A percentile compares a stretch with the other conserved stretches of the same genome.
Conservation (phyloP, 2,329 filamentous ascomycete species). For the Apiospora kogelbergensis region DNA sequence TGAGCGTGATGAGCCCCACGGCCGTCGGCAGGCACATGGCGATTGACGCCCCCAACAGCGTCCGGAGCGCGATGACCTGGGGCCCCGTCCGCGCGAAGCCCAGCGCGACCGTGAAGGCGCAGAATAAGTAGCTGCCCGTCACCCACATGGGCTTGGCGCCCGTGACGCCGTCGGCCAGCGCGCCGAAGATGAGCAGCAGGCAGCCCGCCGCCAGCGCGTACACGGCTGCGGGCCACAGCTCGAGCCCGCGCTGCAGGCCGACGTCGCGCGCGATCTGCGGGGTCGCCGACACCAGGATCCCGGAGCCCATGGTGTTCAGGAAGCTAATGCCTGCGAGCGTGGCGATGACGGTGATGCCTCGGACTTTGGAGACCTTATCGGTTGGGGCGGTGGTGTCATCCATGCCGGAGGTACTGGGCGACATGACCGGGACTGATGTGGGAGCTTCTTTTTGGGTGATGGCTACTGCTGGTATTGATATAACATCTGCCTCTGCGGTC, state of each 20-base stretch:
- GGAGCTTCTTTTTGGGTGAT: not conserved
- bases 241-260: slow-evolving; percentile 21
- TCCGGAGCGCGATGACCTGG: slow-evolving; percentile 38
- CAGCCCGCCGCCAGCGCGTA: slow-evolving; percentile 23
- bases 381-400: too few species aligned
- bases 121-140: slow-evolving; percentile 32
- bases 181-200: slow-evolving; percentile 35
- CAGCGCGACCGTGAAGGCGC: slow-evolving; percentile 33
- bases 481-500: not conserved
- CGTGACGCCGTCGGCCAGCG: slow-evolving; percentile 34
- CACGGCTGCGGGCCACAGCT: slow-evolving; percentile 23
- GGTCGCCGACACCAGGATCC: slow-evolving; percentile 36
- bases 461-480: not conserved
- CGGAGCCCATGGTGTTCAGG: slow-evolving; percentile 23
- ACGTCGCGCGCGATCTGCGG: slow-evolving; percentile 38
- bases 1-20: slow-evolving; percentile 37
- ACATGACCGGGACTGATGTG: not conserved
- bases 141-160: slow-evolving; percentile 36
- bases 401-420: not conserved
- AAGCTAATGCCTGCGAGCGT: slow-evolving; percentile 13
- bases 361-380: not conserved
- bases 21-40: slow-evolving; percentile 39
- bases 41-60: slow-evolving; percentile 35
- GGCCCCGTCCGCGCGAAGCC: slow-evolving; percentile 33
- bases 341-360: slow-evolving; percentile 5